phyloP scores from a whole-genome alignment of 345 rosid species.

The Brassica incana region DNA sequence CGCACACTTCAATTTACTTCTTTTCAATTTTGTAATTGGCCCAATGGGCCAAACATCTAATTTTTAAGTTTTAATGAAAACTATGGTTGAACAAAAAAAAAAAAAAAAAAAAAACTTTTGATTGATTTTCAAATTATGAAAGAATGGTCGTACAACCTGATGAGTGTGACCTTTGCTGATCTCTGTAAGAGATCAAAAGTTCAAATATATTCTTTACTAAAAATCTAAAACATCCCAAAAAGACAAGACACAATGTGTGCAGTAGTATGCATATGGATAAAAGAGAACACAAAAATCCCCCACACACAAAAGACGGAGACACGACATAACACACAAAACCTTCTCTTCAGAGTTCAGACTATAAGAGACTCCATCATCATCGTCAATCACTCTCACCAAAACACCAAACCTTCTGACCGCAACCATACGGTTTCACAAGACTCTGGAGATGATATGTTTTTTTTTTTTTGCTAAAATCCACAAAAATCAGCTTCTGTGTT shows the following conservation, averaged over 20 bases:
- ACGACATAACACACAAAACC: slow-evolving; percentile 16
- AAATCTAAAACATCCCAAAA: slow-evolving; percentile 23
- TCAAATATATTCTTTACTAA: slow-evolving; percentile 6
- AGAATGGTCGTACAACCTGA: slow-evolving; percentile 36
- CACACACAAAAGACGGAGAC: slow-evolving; percentile 14
- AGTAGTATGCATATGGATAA: background rate
- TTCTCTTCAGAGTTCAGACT: background rate
- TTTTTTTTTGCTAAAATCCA: slow-evolving; percentile 4
- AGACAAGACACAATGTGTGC: slow-evolving; percentile 1
- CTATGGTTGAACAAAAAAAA: too few species aligned
- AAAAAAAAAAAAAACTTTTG: background rate
- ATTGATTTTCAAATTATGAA: slow-evolving; percentile 24
- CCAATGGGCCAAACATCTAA: too few species aligned
- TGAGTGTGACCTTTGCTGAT: slow-evolving; percentile 20
- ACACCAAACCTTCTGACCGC: slow-evolving; percentile 20
- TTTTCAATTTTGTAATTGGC: too few species aligned
- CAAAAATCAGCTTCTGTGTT: slow-evolving; percentile 29
- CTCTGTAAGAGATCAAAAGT: slow-evolving; percentile 37
- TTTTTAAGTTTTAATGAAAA: too few species aligned
- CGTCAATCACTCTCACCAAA: slow-evolving; percentile 13
- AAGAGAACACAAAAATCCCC: slow-evolving; percentile 22
- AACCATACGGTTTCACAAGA: slow-evolving; percentile 26
- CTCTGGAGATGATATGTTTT: background rate
- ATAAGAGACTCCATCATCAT: background rate
- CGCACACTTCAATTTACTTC: too few species aligned